Evolutionary conservation across 306 rosid species (phyloP), one percentile per base, ranked within the genome.

Genomic region (Inga oerstediana): DNA sequence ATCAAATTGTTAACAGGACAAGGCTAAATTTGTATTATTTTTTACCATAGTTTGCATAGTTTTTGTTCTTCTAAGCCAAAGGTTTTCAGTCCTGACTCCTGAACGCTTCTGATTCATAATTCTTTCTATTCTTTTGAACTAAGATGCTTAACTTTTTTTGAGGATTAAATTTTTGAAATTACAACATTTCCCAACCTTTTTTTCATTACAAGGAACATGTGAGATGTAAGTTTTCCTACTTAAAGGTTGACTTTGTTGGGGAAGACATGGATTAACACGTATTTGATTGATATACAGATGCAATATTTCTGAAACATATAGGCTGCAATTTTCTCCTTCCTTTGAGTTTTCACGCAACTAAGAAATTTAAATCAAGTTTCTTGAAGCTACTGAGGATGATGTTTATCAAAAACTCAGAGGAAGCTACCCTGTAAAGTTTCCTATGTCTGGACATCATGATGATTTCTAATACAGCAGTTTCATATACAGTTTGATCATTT

Each of bases 331-430:
- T 65, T 86, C 64, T 49, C 68, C 79, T 35, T 61, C 59, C 19
- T 77, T 78, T 10, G 54, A 9, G 48, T 35, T 78, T 64, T 65
- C 66, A 69, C n/a, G 75, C 46, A 73, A 73, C 68, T n/a, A 80
- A 72, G n/a, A 73, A 61, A 67, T 32, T 68, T 81, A 22, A 52
- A 27, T 34, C 13, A 32, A 61, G 78, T 49, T 66, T 82, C 79
- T 82, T 84, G 41, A 84, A 80, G 79, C 27, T 82, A 37, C 81
- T 77, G 75, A 77, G 77, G 58, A 52, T 82, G 85, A 43, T 59
- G 85, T 32, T 77, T 56, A 30, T 72, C 6, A 14, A 75, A 82
- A 84, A 85, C 32, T 58, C 78, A 79, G 49, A 82, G 69, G 73
- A 75, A 80, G 73, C 41, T 49, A 68, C 64, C 74, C 19, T 45